Evolutionary conservation across 108 stramenopile genomes (phyloP).

Genomic region (Schizochytrium sp.): DNA sequence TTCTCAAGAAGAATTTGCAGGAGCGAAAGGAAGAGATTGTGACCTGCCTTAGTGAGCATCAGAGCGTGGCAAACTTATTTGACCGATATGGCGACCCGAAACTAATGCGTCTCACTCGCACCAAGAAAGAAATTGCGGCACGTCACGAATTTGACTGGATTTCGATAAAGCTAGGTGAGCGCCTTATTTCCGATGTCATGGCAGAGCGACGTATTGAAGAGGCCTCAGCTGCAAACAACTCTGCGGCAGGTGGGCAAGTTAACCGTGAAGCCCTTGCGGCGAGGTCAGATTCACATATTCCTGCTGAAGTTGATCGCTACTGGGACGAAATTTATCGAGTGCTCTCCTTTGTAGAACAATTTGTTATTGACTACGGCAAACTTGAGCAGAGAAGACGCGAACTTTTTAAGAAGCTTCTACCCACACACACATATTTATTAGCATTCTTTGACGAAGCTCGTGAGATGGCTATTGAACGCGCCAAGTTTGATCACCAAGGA

Average conservation of each 20-base stretch:
- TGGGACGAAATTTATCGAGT: not conserved
- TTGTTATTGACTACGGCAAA: not conserved
- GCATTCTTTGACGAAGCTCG: conserved; percentile 7
- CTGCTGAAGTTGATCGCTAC: not conserved
- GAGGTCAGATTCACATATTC: not conserved
- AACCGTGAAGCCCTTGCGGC: not conserved
- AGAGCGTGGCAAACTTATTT: not conserved
- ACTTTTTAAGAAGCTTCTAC: not conserved
- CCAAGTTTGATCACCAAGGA: not conserved
- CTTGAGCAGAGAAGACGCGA: not conserved
- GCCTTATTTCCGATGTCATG: not conserved
- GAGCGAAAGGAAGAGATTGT: not conserved
- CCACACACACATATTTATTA: not conserved
- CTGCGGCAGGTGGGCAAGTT: not conserved
- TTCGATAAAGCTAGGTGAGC: not conserved
- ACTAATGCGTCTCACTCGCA: not conserved
- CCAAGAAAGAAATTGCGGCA: conserved; percentile 35
- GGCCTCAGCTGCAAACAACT: not conserved
- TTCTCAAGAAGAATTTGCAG: not conserved
- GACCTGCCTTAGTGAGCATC: not conserved
- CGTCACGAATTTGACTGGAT: conserved; percentile 49
- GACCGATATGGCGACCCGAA: not conserved
- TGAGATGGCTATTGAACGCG: not conserved
- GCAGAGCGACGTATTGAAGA: conserved; percentile 1
- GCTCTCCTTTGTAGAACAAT: not conserved